Evolutionary conservation across 495 filamentous ascomycete genomes (phyloP).

Genomic region (Penicillium robsamsonii): DNA sequence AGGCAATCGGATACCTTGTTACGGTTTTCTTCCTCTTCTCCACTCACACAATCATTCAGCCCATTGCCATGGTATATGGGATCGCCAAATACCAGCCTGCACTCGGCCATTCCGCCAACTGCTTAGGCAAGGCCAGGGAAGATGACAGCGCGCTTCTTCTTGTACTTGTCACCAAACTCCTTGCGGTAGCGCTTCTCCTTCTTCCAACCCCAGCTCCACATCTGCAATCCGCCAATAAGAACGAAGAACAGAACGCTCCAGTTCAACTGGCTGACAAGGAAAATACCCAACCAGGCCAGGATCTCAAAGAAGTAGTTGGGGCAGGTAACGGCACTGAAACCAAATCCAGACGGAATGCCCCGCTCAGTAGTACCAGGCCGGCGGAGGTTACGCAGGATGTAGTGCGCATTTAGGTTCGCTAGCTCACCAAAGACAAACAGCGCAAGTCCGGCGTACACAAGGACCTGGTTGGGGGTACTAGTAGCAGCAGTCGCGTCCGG

Average conservation of each 20-base stretch:
- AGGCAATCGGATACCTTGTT: neutral
- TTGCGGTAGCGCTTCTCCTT: slow-evolving; percentile 88
- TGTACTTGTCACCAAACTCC: slow-evolving; percentile 87
- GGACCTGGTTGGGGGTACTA: slow-evolving; percentile 37
- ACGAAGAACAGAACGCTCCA: slow-evolving; percentile 73
- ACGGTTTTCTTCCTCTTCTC: neutral
- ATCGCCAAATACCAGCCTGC: neutral
- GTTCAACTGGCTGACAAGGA: slow-evolving; percentile 69
- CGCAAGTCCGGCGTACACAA: slow-evolving; percentile 61
- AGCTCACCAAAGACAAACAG: slow-evolving; percentile 75
- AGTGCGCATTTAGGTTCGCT: slow-evolving; percentile 75
- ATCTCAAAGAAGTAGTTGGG: slow-evolving; percentile 97
- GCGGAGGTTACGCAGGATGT: slow-evolving; percentile 70
- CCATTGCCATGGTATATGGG: neutral
- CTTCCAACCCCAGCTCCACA: slow-evolving; percentile 84
- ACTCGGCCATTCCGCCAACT: neutral
- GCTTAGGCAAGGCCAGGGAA: slow-evolving; percentile 65
- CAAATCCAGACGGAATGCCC: slow-evolving; percentile 81
- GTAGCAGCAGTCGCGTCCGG: slow-evolving; percentile 61
- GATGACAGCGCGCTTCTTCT: slow-evolving; percentile 79
- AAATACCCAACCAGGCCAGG: slow-evolving; percentile 77
- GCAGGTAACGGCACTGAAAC: slow-evolving; percentile 86
- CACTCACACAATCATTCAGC: neutral
- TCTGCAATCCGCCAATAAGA: slow-evolving; percentile 63
- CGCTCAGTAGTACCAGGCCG: slow-evolving; percentile 77